phyloP scores from a whole-genome alignment of 768 basidiomycete genomes.

The Termitomyces sp. region DNA sequence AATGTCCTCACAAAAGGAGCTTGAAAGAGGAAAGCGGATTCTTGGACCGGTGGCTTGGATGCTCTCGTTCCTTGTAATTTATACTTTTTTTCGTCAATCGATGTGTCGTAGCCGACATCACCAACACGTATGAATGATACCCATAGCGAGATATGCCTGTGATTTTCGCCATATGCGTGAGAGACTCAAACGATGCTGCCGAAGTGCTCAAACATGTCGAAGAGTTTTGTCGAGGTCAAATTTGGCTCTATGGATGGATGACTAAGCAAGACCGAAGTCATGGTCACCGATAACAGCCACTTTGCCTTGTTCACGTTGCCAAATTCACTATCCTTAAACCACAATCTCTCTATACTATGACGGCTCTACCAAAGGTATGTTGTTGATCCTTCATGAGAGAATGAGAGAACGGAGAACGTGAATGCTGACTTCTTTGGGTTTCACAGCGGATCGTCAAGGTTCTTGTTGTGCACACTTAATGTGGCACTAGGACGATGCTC shows the following conservation, averaged over 20 bases:
- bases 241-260: not conserved
- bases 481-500: constrained; percentile 1
- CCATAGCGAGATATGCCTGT: not conserved
- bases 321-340: constrained; percentile 4
- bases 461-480: not conserved
- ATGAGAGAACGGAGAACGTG: not conserved
- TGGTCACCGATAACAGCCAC: constrained; percentile 7
- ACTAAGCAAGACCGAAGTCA: constrained; percentile 10
- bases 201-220: not conserved
- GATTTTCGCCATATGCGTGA: not conserved
- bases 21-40: not conserved
- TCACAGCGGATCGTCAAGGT: constrained; percentile 50
- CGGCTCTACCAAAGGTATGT: constrained; percentile 53
- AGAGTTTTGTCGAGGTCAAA: not conserved
- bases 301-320: constrained; percentile 1
- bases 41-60: not conserved
- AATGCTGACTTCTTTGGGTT: not conserved
- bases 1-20: not conserved
- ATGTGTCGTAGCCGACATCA: not conserved
- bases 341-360: constrained; percentile 14
- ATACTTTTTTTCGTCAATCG: not conserved
- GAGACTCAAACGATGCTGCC: not conserved
- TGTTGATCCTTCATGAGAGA: not conserved
- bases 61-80: not conserved
- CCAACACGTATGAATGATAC: not conserved